Percentiles rank a stretch among this genome's conserved stretches.
These are phyloP conservation scores for Cyberlindnera euphorbiiphila DNA, from an alignment of 805 yeast species.

Conservation along the genomic window DNA sequence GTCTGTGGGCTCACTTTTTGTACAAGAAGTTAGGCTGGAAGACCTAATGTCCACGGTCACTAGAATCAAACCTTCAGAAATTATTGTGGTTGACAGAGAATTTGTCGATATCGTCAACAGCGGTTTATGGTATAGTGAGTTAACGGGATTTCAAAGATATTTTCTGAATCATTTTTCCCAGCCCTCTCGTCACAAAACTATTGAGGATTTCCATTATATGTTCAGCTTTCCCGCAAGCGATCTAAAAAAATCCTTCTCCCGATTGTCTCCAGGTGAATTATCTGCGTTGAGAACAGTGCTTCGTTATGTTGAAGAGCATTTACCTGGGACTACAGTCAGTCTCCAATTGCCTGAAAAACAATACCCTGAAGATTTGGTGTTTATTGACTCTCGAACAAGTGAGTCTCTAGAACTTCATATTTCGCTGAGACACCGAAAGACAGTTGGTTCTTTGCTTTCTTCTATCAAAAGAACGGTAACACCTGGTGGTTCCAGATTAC, in stretches of 20 bases:
- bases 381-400: conserved; percentile 76
- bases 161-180: conserved; percentile 47
- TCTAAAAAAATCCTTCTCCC: conserved; percentile 26
- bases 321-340: conserved; percentile 63
- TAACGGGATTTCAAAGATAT: conserved; percentile 56
- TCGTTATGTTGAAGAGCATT: conserved; percentile 65
- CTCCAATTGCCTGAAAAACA: conserved; percentile 66
- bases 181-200: conserved; percentile 38
- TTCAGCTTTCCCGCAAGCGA: conserved; percentile 34
- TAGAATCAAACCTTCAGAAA: conserved; percentile 78
- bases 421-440: conserved; percentile 52
- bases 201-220: conserved; percentile 35
- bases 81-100: conserved; percentile 51
- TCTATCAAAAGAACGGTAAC: conserved; percentile 73
- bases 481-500: conserved; percentile 73
- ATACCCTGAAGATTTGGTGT: conserved; percentile 50
- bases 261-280: conserved; percentile 44
- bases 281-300: conserved; percentile 61
- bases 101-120: conserved; percentile 35
- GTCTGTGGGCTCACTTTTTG: conserved; percentile 74
- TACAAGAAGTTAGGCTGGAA: conserved; percentile 56
- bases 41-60: conserved; percentile 69
- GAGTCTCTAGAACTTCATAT: conserved; percentile 69
- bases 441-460: conserved; percentile 68
- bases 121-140: conserved; percentile 54